These are phyloP conservation scores for Paramyrothecium roridum DNA, from an alignment of 2,329 filamentous ascomycete species.

Conservation along the genomic window DNA sequence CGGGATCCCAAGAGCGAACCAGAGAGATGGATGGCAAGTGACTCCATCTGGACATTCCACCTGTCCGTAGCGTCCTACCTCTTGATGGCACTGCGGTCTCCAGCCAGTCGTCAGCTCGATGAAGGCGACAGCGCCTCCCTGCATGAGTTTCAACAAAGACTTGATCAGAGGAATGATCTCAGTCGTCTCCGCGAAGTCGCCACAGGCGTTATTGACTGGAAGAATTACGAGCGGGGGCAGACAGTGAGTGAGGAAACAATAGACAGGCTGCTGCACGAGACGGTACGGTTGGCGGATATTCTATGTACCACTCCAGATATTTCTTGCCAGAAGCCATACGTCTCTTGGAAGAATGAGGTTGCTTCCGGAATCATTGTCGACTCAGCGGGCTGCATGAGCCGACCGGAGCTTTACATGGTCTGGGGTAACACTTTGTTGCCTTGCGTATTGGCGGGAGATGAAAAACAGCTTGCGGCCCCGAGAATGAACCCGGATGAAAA, in stretches of 20 bases:
- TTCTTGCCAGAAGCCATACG: no score
- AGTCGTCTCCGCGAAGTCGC: background rate
- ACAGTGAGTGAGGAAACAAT: background rate
- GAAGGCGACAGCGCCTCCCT: no score
- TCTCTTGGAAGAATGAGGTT: slow-evolving; percentile 4
- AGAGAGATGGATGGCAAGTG: no score
- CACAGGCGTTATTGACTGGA: background rate
- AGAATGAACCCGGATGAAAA: background rate
- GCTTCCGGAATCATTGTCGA: slow-evolving; percentile 15
- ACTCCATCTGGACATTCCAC: background rate
- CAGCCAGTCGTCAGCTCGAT: no score
- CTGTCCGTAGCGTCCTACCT: background rate
- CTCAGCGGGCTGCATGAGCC: slow-evolving; percentile 16
- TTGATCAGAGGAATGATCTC: background rate
- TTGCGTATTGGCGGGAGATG: slow-evolving; percentile 15
- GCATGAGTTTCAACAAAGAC: no score
- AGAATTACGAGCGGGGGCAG: background rate
- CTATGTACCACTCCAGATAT: no score
- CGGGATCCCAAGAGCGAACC: background rate
- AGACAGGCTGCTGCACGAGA: no score
- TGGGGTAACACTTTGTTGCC: slow-evolving; percentile 18
- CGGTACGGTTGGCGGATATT: no score
- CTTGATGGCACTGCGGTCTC: no score
- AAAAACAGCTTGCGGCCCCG: slow-evolving; percentile 10
- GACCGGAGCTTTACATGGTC: slow-evolving; percentile 14